Evolutionary conservation across 148 eudicot genomes (phyloP).

Genomic region (Rhododendron kiyosumense): DNA sequence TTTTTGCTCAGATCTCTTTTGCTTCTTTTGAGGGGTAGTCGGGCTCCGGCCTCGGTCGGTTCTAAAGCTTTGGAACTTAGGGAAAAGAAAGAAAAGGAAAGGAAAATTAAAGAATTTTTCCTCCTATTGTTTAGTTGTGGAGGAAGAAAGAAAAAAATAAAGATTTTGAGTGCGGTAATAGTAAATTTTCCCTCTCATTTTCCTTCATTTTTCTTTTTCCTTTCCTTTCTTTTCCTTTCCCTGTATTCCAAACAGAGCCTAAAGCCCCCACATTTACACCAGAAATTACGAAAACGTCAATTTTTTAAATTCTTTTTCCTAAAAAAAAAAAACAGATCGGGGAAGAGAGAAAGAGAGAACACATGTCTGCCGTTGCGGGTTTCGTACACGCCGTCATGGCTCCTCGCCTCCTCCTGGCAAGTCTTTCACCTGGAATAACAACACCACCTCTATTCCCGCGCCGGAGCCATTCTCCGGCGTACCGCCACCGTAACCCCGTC

Average conservation of each 20-base stretch:
- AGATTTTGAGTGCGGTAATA: no score
- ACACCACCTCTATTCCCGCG: slow-evolving; percentile 41
- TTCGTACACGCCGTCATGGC: slow-evolving; percentile 42
- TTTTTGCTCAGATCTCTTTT: slow-evolving; percentile 33
- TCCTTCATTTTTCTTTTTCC: no score
- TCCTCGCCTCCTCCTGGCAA: slow-evolving; percentile 26
- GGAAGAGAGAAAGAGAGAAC: slow-evolving; percentile 20
- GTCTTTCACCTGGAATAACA: slow-evolving; percentile 23
- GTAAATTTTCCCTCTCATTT: no score
- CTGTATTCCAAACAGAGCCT: no score
- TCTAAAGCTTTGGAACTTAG: no score
- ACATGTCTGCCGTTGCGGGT: slow-evolving; percentile 64
- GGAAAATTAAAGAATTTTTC: no score
- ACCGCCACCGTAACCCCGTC: slow-evolving; percentile 20
- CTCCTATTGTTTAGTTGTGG: no score
- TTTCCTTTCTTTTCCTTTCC: no score
- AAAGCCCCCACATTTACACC: slow-evolving; percentile 65
- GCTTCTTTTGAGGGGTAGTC: slow-evolving; percentile 97
- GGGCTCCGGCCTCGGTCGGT: slow-evolving; percentile 99
- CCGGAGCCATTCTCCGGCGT: slow-evolving; percentile 42
- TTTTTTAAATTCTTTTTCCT: slow-evolving; percentile 25
- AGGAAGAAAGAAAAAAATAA: no score
- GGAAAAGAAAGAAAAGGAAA: no score
- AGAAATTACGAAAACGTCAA: not conserved
- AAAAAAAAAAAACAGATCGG: slow-evolving; percentile 35